A percentile compares a stretch with the other conserved stretches of the same genome.
phyloP scores from a whole-genome alignment of 208 protist genomes.

The Trypanosoma congolense region DNA sequence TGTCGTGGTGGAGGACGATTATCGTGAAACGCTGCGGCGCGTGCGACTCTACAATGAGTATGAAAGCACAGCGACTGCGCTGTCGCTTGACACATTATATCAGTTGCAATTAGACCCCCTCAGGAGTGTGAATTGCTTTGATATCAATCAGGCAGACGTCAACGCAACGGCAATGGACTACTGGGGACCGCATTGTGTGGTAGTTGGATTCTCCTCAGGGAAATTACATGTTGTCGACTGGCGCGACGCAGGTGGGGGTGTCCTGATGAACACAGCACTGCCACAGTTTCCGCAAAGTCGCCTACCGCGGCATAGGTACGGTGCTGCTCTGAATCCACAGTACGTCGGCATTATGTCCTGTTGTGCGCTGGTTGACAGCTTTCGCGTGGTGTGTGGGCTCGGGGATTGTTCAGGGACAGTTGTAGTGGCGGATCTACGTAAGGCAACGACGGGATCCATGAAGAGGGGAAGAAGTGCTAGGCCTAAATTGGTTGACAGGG shows the following conservation, averaged over 20 bases:
- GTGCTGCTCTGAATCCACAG: neutral
- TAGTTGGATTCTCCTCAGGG: slow-evolving; percentile 66
- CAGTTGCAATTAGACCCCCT: slow-evolving; percentile 16
- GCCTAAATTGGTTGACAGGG: neutral
- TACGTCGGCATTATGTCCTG: slow-evolving; percentile 58
- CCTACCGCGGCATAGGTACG: neutral
- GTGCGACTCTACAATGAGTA: slow-evolving; percentile 9
- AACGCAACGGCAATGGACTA: slow-evolving; percentile 49
- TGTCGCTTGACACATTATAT: slow-evolving; percentile 16
- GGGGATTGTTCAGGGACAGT: slow-evolving; percentile 48
- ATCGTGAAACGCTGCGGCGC: slow-evolving; percentile 9
- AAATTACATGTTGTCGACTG: slow-evolving; percentile 55
- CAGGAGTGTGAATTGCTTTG: neutral
- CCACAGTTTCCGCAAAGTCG: neutral
- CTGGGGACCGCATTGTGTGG: slow-evolving; percentile 39
- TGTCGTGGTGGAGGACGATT: slow-evolving; percentile 2
- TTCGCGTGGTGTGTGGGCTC: slow-evolving; percentile 62
- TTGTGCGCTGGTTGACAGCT: slow-evolving; percentile 42
- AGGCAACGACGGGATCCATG: slow-evolving; percentile 6
- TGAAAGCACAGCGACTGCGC: slow-evolving; percentile 6
- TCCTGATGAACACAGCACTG: slow-evolving; percentile 6
- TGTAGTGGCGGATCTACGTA: slow-evolving; percentile 55
- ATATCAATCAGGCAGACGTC: slow-evolving; percentile 15
- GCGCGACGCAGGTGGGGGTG: slow-evolving; percentile 30
- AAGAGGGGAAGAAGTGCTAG: slow-evolving; percentile 10